Conservation (phyloP, 2,329 filamentous ascomycete species). For the Xylariaceae sp. region DNA sequence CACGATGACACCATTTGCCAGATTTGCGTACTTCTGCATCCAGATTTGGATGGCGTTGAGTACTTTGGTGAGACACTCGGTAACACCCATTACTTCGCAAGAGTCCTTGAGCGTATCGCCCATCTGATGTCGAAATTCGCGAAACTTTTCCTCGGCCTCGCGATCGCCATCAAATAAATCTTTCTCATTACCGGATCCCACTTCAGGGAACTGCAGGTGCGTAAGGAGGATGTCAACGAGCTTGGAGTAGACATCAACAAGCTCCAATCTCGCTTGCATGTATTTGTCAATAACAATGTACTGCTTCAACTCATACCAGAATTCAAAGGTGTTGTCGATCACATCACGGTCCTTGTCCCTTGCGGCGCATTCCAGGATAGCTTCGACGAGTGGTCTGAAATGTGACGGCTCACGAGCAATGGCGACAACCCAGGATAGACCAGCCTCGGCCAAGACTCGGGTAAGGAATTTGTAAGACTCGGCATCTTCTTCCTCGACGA, state of each 20-base stretch:
- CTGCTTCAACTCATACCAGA: constrained; percentile 98
- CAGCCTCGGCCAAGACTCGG: constrained; percentile 86
- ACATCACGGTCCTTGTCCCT: constrained; percentile 86
- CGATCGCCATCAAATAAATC: constrained; percentile 95
- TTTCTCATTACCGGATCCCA: constrained; percentile 67
- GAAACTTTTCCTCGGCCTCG: constrained; percentile 94
- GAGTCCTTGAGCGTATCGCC: constrained; percentile 96
- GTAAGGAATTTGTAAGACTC: constrained; percentile 87
- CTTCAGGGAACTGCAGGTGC: constrained; percentile 81
- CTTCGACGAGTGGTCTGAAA: constrained; percentile 82
- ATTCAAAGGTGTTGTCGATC: constrained; percentile 89
- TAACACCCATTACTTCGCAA: constrained; percentile 92
- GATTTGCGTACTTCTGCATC: constrained; percentile 76
- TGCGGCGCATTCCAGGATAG: constrained; percentile 85
- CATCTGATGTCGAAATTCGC: constrained; percentile 95
- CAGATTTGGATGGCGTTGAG: constrained; percentile 82
- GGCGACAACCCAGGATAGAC: constrained; percentile 88
- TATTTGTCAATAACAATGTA: constrained; percentile 90
- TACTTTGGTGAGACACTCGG: constrained; percentile 85
- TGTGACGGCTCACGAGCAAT: constrained; percentile 79
- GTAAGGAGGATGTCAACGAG: constrained; percentile 90
- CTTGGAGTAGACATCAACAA: constrained; percentile 78
- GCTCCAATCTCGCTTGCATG: constrained; percentile 70
- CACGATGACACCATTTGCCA: constrained; percentile 69
- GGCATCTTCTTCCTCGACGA: constrained; percentile 74